Base-by-base conservation (phyloP, 1,139 yeast genomes). In the Casaregolazyma suthepensis region DNA sequence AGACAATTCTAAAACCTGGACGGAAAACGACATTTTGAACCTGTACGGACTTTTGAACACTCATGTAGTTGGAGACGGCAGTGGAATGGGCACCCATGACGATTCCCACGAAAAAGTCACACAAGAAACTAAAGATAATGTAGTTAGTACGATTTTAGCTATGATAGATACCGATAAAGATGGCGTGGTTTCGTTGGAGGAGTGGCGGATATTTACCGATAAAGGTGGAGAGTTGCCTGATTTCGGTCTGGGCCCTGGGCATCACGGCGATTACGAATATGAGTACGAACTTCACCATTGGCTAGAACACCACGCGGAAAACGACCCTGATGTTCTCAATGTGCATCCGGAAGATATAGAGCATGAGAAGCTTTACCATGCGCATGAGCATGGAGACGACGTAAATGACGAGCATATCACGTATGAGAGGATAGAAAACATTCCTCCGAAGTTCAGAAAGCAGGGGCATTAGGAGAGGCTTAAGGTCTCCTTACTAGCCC, bases 211-310 rank as follows among this genome's bases (percentile, higher is more conserved):
- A n/a, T 91, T 80, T 70, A 76, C 79, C 7, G 69, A 69, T 1
- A 70, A 69, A 7, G 95, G 95, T 5, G 85, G 87, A 1, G 80
- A 80, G 59, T 78, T 93, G 65, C 98, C 98, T 0, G 98, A 93
- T 68, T 82, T 90, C 67, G 96, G 96, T 7, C 83, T 85, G 58
- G 98, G 97, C 19, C 93, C 88, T n/a, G 98, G 99, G 17, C 98
- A 91, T 66, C 98, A 91, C 71, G 85, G 91, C 50, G 96, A 89
- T 71, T 93, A 90, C 65, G 99, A 93, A 69, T 79, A 81, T 60
- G 98, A 91, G 66, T 91, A 90, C 65, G 97, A 91, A 57, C 83
- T 87, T 57, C 98, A 93, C 68, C 98, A 93, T 69, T 93, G 98
- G 97, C 81, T 83, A 58, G 75, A 89, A 68, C 87, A 79, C 68